Evolutionary conservation across 139 green algal genomes (phyloP), one percentile per base, ranked within the genome.

Genomic region (Chlamydomonas eustigma): DNA sequence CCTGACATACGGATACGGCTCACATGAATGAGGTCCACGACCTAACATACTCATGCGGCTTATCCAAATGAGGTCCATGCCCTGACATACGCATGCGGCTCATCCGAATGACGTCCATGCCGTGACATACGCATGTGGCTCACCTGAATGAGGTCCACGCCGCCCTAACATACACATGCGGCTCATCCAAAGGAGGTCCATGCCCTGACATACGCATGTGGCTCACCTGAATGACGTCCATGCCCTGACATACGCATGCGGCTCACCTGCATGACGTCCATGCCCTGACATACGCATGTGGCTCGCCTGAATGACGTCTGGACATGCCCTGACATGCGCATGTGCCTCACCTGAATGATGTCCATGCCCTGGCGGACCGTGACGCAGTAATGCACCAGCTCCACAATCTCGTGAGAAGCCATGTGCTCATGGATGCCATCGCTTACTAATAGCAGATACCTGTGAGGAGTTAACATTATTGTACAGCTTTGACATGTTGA

Each of bases 351-450:
- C 67, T 74, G 2, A 2, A 36, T 24, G 3, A 37, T 2, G 22
- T 37, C 25, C 67, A 74, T 74, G 30, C 22, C 34, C 28, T 31
- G 35, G 37, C 4, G 4, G 4, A n/a, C n/a, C n/a, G 67, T 74
- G 25, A 63, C 68, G 36, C 35, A 69, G n/a, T 33, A 50, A 73
- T 91, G 84, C 31, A 91, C 76, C 65, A 79, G 71, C 18, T 73
- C 71, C 37, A 91, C 76, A 5, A 91, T 73, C 66, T 88, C 77
- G 37, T 87, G 75, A 72, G 80, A 87, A 39, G 76, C 36, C 58
- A 88, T 80, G 78, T 89, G 88, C 77, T 91, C 84, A 34, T 75
- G 82, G 51, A 91, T 85, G 76, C 87, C 87, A 52, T 91, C 87
- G 12, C 71, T 82, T 71, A 86, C 79, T 4, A 91, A 68, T 25